Evolutionary conservation across 2,329 filamentous ascomycete species (phyloP).

Genomic region (Coleophoma eucalyptorum): DNA sequence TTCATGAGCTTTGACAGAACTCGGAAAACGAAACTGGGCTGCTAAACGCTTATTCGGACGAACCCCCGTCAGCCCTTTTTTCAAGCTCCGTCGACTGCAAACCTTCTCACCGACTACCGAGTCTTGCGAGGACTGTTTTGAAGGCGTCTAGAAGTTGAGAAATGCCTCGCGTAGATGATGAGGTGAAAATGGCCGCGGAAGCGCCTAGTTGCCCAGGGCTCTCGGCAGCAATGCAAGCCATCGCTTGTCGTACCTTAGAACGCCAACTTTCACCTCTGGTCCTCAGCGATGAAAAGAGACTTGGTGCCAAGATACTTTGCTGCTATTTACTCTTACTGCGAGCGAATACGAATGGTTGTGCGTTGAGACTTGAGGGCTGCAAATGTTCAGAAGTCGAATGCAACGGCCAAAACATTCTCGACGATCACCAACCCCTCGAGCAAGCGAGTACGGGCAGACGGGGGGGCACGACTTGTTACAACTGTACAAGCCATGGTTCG

Average conservation of each 20-base stretch:
- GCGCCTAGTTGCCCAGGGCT: not conserved
- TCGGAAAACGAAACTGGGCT: not conserved
- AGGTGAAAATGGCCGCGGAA: not conserved
- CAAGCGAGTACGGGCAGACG: not conserved
- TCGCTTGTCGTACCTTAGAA: not conserved
- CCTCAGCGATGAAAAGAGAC: not conserved
- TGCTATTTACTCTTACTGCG: too few species aligned
- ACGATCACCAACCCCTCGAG: not conserved
- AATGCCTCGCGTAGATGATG: too few species aligned
- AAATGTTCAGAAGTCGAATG: too few species aligned
- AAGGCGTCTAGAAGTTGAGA: too few species aligned
- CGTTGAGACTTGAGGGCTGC: too few species aligned
- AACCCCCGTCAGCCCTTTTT: not conserved
- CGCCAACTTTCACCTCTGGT: too few species aligned
- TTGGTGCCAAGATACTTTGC: too few species aligned
- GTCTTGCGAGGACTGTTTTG: too few species aligned
- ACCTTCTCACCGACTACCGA: too few species aligned
- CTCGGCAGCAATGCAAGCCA: not conserved
- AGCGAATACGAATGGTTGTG: too few species aligned
- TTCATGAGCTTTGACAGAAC: conserved; percentile 1
- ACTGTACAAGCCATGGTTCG: not conserved
- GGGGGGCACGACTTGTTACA: not conserved
- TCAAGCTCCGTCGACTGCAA: too few species aligned
- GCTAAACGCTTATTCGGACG: conserved; percentile 1
- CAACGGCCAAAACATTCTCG: too few species aligned